phyloP scores from a whole-genome alignment of 1,284 basidiomycete genomes.

The Wolfiporia cocos region DNA sequence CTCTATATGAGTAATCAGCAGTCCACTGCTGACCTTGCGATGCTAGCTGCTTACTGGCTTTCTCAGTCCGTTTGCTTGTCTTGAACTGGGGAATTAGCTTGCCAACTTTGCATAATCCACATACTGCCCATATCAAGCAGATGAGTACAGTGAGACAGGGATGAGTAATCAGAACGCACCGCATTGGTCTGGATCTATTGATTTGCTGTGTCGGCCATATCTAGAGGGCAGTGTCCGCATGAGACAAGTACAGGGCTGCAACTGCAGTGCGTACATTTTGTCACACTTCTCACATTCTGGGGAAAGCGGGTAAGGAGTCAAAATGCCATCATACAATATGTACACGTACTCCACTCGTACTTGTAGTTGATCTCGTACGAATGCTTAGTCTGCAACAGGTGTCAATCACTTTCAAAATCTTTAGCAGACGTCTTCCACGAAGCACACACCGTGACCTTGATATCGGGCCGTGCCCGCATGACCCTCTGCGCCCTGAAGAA shows the following conservation, averaged over 20 bases:
- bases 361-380: slow-evolving; percentile 74
- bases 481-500: slow-evolving; percentile 54
- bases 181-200: slow-evolving; percentile 63
- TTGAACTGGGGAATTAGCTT: slow-evolving; percentile 51
- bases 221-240: slow-evolving; percentile 28
- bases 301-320: neutral
- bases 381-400: slow-evolving; percentile 56
- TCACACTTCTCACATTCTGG: slow-evolving; percentile 61
- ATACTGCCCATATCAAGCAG: slow-evolving; percentile 26
- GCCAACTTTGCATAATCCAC: slow-evolving; percentile 47
- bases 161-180: slow-evolving; percentile 34
- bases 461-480: slow-evolving; percentile 55
- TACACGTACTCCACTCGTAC: slow-evolving; percentile 66
- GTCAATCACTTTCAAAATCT: no score
- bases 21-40: no score
- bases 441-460: slow-evolving; percentile 60
- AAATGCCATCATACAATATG: neutral
- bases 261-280: slow-evolving; percentile 62
- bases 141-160: no score
- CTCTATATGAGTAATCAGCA: no score
- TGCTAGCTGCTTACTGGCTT: no score
- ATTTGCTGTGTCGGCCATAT: slow-evolving; percentile 74
- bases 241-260: slow-evolving; percentile 12
- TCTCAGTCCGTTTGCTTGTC: no score
- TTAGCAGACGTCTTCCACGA: neutral